phyloP scores from a whole-genome alignment of 805 yeast genomes.

The Pichia exigua region DNA sequence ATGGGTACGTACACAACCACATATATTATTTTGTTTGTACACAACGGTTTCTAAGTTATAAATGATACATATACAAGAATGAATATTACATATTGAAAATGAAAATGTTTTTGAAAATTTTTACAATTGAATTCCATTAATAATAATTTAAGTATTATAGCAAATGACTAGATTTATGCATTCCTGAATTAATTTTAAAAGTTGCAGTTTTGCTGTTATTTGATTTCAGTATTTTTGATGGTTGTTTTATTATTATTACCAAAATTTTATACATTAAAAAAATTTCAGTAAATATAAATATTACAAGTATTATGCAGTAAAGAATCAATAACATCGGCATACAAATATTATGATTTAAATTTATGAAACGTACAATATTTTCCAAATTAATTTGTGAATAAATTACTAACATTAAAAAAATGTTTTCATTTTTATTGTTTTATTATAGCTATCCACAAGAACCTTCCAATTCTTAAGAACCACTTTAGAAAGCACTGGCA shows the following conservation, averaged over 20 bases:
- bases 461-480: conserved; percentile 97
- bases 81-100: background rate
- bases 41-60: background rate
- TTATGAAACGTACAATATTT: background rate
- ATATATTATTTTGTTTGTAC: background rate
- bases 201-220: background rate
- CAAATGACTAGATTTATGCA: background rate
- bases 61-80: background rate
- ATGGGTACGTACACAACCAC: conserved; percentile 11
- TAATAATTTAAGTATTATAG: too few species aligned
- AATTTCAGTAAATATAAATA: background rate
- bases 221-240: background rate
- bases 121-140: background rate
- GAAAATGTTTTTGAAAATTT: background rate
- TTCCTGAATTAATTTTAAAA: too few species aligned
- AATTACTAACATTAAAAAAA: conserved; percentile 15
- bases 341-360: background rate
- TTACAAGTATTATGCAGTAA: too few species aligned
- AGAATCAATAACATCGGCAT: background rate
- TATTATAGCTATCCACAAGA: conserved; percentile 87
- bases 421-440: background rate
- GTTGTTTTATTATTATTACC: background rate
- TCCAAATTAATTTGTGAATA: background rate
- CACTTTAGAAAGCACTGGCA: conserved; percentile 99
- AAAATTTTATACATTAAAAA: background rate